Percentiles rank a stretch among this genome's conserved stretches.
phyloP scores from a whole-genome alignment of 2,329 filamentous ascomycete genomes.

The Trichoderma citrinoviride region DNA sequence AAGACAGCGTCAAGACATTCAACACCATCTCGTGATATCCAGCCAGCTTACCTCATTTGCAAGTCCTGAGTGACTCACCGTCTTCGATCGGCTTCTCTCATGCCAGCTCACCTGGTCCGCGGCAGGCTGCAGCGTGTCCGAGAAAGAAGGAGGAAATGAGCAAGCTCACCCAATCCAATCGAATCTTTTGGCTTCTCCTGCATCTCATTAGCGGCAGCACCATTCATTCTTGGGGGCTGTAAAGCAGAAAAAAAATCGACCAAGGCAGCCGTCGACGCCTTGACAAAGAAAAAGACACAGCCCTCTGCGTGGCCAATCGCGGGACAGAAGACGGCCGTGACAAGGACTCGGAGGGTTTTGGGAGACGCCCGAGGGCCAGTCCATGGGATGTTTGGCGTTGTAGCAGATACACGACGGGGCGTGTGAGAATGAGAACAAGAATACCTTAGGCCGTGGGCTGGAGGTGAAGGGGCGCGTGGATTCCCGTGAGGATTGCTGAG shows the following conservation, averaged over 20 bases:
- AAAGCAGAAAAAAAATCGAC: not conserved
- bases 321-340: not conserved
- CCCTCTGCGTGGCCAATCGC: constrained; percentile 20
- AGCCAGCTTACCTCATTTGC: too few relatives aligned
- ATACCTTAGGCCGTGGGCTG: too few relatives aligned
- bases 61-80: constrained; percentile 19
- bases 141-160: too few relatives aligned
- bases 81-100: constrained; percentile 18
- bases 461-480: too few relatives aligned
- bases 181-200: too few relatives aligned
- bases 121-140: constrained; percentile 19
- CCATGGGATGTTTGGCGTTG: constrained; percentile 17
- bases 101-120: constrained; percentile 12
- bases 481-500: too few relatives aligned
- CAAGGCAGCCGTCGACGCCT: constrained; percentile 22
- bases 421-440: too few relatives aligned
- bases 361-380: too few relatives aligned
- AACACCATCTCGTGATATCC: too few relatives aligned
- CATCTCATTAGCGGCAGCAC: not conserved
- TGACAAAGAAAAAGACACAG: constrained; percentile 19
- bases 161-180: too few relatives aligned
- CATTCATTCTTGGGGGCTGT: not conserved
- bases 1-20: too few relatives aligned
- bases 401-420: constrained; percentile 20
- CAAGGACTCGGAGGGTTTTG: too few relatives aligned